Percentiles rank a stretch among this genome's conserved stretches.
phyloP scores from a whole-genome alignment of 1,139 yeast genomes.

The Magnusiomyces magnusii region DNA sequence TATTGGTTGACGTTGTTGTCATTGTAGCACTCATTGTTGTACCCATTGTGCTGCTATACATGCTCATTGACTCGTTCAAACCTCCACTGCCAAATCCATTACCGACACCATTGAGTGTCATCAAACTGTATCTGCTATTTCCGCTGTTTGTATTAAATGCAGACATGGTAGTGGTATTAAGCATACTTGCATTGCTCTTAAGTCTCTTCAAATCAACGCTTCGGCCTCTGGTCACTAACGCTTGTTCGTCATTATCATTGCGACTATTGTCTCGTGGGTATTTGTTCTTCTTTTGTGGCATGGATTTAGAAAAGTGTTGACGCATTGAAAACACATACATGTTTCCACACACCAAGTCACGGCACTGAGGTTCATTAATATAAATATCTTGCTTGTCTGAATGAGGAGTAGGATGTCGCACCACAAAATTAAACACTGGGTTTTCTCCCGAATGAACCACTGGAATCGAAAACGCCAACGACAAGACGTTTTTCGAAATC shows the following conservation, averaged over 20 bases:
- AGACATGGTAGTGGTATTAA: not conserved
- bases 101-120: not conserved
- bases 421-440: constrained; percentile 15
- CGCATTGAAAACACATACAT: constrained; percentile 46
- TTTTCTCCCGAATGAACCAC: constrained; percentile 64
- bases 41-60: not conserved
- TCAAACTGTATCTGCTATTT: not conserved
- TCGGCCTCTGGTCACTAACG: not conserved
- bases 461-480: constrained; percentile 70
- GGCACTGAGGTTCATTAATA: constrained; percentile 76
- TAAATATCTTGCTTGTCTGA: constrained; percentile 55
- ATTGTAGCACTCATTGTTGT: not conserved
- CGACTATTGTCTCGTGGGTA: not conserved
- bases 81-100: not conserved
- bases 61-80: not conserved
- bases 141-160: not conserved
- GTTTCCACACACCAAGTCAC: constrained; percentile 47
- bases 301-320: constrained; percentile 9
- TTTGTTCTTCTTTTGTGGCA: not conserved
- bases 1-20: no score
- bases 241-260: not conserved
- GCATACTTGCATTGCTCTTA: constrained; percentile 2
- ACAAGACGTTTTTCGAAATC: constrained; percentile 50
- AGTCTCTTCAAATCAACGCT: constrained; percentile 5
- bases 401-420: constrained; percentile 17